These are phyloP conservation scores for Ophiostoma tasmaniense DNA, from an alignment of 2,329 filamentous ascomycete genomes.

Conservation along the genomic window DNA sequence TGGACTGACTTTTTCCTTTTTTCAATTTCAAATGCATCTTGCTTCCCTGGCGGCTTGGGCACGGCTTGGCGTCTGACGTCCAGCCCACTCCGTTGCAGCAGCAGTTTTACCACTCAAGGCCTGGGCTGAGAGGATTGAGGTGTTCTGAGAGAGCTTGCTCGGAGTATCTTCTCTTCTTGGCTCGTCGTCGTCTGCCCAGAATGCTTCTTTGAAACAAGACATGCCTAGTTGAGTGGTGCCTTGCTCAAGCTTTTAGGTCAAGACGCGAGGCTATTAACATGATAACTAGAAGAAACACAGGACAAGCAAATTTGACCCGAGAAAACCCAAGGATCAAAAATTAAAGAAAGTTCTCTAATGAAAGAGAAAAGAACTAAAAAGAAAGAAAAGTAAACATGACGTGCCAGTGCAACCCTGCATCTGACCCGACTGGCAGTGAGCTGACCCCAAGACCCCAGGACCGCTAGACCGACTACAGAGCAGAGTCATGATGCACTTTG, in stretches of 20 bases:
- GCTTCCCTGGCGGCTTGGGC: not conserved
- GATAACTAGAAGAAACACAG: too few relatives aligned
- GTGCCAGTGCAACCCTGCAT: slow-evolving; percentile 6
- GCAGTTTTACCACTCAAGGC: not conserved
- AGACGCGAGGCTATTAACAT: not conserved
- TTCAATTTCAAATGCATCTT: not conserved
- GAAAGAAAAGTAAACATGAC: not conserved
- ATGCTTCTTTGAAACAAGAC: not conserved
- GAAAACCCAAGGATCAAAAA: not conserved
- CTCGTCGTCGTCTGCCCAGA: not conserved
- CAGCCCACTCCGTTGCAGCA: not conserved
- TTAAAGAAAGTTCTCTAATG: not conserved
- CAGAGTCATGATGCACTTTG: too few relatives aligned
- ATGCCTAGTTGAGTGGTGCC: not conserved
- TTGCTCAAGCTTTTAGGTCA: not conserved
- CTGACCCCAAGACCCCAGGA: not conserved
- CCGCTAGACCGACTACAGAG: not conserved
- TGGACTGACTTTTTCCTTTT: not conserved
- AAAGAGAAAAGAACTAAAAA: not conserved
- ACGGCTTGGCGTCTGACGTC: not conserved
- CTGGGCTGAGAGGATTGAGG: not conserved
- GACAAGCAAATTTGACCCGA: not conserved
- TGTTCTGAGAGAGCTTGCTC: too few relatives aligned
- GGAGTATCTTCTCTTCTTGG: not conserved
- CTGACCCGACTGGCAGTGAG: not conserved